Evolutionary conservation across 306 rosid genomes (phyloP), one percentile per base, ranked within the genome.

Genomic region (Fragaria ananassa): DNA sequence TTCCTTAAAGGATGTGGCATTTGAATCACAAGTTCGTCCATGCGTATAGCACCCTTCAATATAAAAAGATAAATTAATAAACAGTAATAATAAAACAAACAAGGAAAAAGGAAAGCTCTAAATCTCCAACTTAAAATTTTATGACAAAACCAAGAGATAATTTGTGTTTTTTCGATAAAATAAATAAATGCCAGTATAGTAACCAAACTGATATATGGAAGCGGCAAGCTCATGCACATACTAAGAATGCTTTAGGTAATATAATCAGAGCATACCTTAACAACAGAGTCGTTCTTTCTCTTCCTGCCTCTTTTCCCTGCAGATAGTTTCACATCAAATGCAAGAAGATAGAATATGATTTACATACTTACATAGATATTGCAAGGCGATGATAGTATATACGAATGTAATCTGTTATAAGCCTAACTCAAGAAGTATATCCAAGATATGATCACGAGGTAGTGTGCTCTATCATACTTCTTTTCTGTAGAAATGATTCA

Each of bases 231-330:
- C 46, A 53, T 72, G 58, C 8, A 45, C 53, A 17, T 23, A 10
- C 77, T 9, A 57, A 42, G 70, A 69, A 74, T 76, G 68, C 76
- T 70, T 46, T 67, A 14, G 14, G 79, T 27, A 60, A 80, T 23
- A 47, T 79, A 54, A 69, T 46, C 49, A 41, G 27, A 37, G 78
- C 78, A 74, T 86, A 91, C 98, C 98, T 87, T 86, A 68, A 18
- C 3, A 63, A 23, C 39, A 72, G 87, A 61, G 78, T 91, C 94
- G 81, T 74, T 81, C 88, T 88, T 90, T 35, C 91, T 85, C 81
- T 91, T 94, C 85, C 67, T 83, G 74, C 90, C 86, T 82, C 87
- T 87, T 25, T 79, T 57, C 23, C 46, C 98, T 91, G 97, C 91
- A 88, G 79, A 74, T 61, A 88, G 65, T 74, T 85, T 64, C 51